Base-by-base conservation (phyloP, 768 basidiomycete genomes). In the Rhodotorula graminis region DNA sequence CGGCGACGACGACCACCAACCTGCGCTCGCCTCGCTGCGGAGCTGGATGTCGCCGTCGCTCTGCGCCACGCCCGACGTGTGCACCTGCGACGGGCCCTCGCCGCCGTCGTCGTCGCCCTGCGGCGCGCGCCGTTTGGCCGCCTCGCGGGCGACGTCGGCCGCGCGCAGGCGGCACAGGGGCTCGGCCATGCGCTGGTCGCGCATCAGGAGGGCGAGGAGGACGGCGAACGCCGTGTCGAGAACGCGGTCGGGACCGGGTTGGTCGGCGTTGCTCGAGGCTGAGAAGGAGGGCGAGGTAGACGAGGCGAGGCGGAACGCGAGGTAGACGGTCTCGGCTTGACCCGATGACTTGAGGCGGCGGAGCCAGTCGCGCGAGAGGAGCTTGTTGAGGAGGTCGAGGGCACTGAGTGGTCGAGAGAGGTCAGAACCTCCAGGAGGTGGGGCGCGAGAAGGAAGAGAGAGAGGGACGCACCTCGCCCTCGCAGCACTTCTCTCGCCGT, bases 301-400 rank as follows among this genome's bases (percentile, higher is more conserved):
- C 3, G 40, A 1, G 47, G 40, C 16, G n/a, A 61, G 21, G 18
- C 40, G 64, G 3, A 55, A 31, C 14, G 61, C 61, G 31, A 46
- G 31, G 60, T 78, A 78, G n/a, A 74, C 65, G 8, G 37, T 33
- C 55, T 75, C 72, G 29, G 62, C 70, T 33, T 67, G 57, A 1
- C 72, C 77, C 29, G 61, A 67, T 3, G 70, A 56, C 49, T 76
- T 73, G 37, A 78, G 70, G 6, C 69, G 61, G 1, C 75, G 53
- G 19, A 76, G 56, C 62, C 73, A 78, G 21, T 76, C 75, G 27
- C 53, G 53, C 31, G 74, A 73, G 23, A 59, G 61, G 9, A 67
- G 33, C 64, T 78, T 78, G 21, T 29, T 16, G 14, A 78, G 42
- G 21, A 78, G 58, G 9, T 76, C 75, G 67, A 74, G n/a, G 0